Evolutionary conservation across 225 moss, liverwort and hornwort species (phyloP).

Genomic region (Anthoceros angustus): DNA sequence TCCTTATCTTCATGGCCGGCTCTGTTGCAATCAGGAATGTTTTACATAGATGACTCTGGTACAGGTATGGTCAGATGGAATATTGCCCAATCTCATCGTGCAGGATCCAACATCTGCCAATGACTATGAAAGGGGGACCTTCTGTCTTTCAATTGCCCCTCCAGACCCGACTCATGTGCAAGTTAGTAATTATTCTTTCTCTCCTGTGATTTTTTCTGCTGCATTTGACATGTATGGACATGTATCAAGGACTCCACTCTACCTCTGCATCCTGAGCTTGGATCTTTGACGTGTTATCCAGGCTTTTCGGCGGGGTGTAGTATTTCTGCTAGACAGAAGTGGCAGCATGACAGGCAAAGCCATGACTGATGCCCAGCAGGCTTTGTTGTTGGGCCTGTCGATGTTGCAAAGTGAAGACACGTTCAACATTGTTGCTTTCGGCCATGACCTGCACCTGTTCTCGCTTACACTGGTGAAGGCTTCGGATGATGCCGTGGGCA

Average conservation of each 20-base stretch:
- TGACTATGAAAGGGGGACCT: slow-evolving; percentile 45
- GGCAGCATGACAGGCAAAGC: slow-evolving; percentile 63
- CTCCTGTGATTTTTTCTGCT: no score
- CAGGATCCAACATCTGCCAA: slow-evolving; percentile 32
- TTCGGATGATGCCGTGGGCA: slow-evolving; percentile 22
- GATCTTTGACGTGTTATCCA: no score
- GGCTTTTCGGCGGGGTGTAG: slow-evolving; percentile 58
- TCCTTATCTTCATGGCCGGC: no score
- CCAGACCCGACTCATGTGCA: slow-evolving; percentile 47
- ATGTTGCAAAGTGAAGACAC: slow-evolving; percentile 38
- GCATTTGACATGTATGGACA: no score
- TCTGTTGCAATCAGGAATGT: no score
- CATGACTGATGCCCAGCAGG: slow-evolving; percentile 49
- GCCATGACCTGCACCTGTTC: slow-evolving; percentile 42
- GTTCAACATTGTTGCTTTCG: slow-evolving; percentile 57
- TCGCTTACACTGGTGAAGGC: slow-evolving; percentile 27
- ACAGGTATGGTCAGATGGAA: slow-evolving; percentile 62
- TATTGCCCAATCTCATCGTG: slow-evolving; percentile 51
- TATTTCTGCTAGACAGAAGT: slow-evolving; percentile 62
- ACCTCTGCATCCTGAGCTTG: no score
- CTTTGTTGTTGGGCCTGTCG: slow-evolving; percentile 39
- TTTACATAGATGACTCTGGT: not conserved
- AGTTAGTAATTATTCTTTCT: no score
- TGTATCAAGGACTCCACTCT: no score
- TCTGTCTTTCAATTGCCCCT: slow-evolving; percentile 65